Evolutionary conservation across 2,329 filamentous ascomycete species (phyloP).

Genomic region (Colletotrichum orchidophilum): DNA sequence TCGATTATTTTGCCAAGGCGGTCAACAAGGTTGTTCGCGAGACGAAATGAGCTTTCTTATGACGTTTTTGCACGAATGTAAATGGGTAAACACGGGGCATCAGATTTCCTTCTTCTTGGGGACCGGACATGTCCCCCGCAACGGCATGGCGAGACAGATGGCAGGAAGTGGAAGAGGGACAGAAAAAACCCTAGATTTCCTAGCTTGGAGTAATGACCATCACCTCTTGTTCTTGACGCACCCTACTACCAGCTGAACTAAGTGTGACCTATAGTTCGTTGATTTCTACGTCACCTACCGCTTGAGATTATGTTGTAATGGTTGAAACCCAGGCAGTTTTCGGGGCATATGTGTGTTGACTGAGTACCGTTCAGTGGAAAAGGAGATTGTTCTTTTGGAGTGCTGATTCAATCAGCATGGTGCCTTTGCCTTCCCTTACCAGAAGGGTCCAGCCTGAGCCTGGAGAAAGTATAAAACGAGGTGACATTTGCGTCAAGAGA

Average conservation of each 20-base stretch:
- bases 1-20: constrained; percentile 92
- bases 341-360: too few relatives aligned
- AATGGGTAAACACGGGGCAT: not conserved
- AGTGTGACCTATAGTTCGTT: not conserved
- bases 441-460: too few relatives aligned
- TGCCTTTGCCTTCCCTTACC: too few relatives aligned
- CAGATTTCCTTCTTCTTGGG: too few relatives aligned
- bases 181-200: constrained; percentile 22
- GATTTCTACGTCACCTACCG: too few relatives aligned
- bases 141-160: not conserved
- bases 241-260: not conserved
- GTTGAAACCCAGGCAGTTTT: too few relatives aligned
- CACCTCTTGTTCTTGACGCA: not conserved
- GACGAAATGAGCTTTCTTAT: constrained; percentile 36
- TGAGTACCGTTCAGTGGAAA: too few relatives aligned
- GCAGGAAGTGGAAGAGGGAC: constrained; percentile 12
- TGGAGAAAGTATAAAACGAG: too few relatives aligned
- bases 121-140: not conserved
- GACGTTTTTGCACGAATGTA: not conserved
- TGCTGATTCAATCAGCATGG: too few relatives aligned
- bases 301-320: too few relatives aligned
- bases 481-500: too few relatives aligned
- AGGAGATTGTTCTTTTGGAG: too few relatives aligned
- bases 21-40: constrained; percentile 84
- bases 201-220: constrained; percentile 17